Evolutionary conservation across 495 filamentous ascomycete genomes (phyloP).

Genomic region (Lasiosphaeria ovina): DNA sequence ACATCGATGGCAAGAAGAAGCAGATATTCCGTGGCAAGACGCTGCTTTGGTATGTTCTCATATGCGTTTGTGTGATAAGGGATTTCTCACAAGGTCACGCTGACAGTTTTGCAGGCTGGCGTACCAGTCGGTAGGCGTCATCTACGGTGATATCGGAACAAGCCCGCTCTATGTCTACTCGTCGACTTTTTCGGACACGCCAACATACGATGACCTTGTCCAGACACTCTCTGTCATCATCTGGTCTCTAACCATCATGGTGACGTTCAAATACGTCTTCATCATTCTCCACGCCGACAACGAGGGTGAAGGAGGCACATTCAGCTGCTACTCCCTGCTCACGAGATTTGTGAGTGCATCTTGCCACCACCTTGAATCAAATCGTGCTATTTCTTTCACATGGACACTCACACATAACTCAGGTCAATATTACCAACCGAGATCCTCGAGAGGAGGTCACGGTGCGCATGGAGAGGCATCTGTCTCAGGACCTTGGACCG

Average conservation of each 20-base stretch:
- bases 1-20: conserved; percentile 35
- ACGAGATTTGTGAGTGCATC: conserved; percentile 61
- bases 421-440: conserved; percentile 56
- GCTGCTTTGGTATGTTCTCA: conserved; percentile 37
- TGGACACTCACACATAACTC: background rate
- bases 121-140: conserved; percentile 69
- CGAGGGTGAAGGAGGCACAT: conserved; percentile 76
- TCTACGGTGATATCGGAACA: conserved; percentile 77
- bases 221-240: conserved; percentile 71
- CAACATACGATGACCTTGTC: conserved; percentile 60
- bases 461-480: conserved; percentile 59
- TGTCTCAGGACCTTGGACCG: conserved; percentile 51
- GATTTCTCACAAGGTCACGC: background rate
- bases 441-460: conserved; percentile 51
- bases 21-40: conserved; percentile 45
- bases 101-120: conserved; percentile 40
- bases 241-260: conserved; percentile 71
- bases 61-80: too few relatives aligned
- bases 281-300: conserved; percentile 71
- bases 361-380: background rate
- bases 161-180: conserved; percentile 71
- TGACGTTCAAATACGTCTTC: conserved; percentile 69
- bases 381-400: background rate
- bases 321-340: conserved; percentile 68
- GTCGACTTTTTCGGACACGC: conserved; percentile 60